Evolutionary conservation across 768 basidiomycete genomes (phyloP).

Genomic region (Psilocybe subaeruginosa): DNA sequence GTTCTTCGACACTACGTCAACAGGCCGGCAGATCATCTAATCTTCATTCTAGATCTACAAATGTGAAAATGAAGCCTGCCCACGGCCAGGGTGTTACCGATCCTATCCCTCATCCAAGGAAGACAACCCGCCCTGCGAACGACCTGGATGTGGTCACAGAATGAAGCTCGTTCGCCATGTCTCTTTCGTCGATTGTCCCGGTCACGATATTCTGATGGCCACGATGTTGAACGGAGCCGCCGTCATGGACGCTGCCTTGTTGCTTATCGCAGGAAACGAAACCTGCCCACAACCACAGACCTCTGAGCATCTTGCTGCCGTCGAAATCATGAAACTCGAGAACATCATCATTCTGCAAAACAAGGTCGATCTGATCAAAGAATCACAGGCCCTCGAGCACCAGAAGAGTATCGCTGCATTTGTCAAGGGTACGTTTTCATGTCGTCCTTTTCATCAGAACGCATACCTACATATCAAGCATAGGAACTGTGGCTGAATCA

Average conservation of each 20-base stretch:
- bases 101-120: constrained; percentile 96
- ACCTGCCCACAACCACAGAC: constrained; percentile 99
- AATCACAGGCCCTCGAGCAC: constrained; percentile 92
- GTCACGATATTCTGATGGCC: constrained; percentile 99
- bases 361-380: constrained; percentile 98
- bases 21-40: constrained; percentile 16
- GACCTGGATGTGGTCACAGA: constrained; percentile 85
- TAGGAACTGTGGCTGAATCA: constrained; percentile 95
- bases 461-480: background rate
- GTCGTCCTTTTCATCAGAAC: background rate
- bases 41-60: constrained; percentile 81
- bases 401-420: constrained; percentile 95
- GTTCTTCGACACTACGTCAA: constrained; percentile 23
- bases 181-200: constrained; percentile 97
- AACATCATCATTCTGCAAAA: constrained; percentile 98
- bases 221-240: constrained; percentile 99
- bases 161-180: constrained; percentile 96
- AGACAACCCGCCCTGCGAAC: constrained; percentile 90
- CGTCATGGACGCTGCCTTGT: constrained; percentile 98
- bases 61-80: constrained; percentile 93
- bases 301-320: constrained; percentile 96
- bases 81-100: constrained; percentile 91
- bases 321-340: constrained; percentile 99
- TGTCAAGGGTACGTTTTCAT: constrained; percentile 73
- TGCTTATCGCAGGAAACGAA: constrained; percentile 97